Evolutionary conservation across 1,284 basidiomycete species (phyloP).

Genomic region (Malassezia globosa): DNA sequence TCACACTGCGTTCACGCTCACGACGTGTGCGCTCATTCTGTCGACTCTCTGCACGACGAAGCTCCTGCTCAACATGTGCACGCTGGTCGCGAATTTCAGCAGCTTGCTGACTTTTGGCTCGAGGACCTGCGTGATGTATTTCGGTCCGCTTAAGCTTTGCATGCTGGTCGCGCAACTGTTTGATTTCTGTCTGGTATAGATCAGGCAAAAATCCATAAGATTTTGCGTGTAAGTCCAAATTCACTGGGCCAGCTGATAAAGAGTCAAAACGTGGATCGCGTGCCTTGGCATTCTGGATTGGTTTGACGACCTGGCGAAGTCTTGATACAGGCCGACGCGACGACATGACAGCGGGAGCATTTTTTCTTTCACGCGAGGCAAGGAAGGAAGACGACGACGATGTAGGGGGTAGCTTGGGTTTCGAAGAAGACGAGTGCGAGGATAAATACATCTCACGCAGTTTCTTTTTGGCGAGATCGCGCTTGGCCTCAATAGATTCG

Average conservation of each 20-base stretch:
- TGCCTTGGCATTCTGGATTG: slow-evolving; percentile 52
- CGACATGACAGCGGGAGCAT: slow-evolving; percentile 77
- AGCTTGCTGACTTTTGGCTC: slow-evolving; percentile 53
- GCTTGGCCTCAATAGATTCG: slow-evolving; percentile 20
- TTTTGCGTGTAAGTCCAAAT: slow-evolving; percentile 58
- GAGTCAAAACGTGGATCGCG: slow-evolving; percentile 78
- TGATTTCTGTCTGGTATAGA: slow-evolving; percentile 60
- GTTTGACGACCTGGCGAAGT: slow-evolving; percentile 63
- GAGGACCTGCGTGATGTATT: slow-evolving; percentile 58
- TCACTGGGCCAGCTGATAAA: slow-evolving; percentile 60
- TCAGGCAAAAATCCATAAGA: slow-evolving; percentile 70
- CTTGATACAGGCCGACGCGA: slow-evolving; percentile 78
- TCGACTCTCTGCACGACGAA: slow-evolving; percentile 64
- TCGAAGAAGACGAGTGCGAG: slow-evolving; percentile 12
- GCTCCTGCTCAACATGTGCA: slow-evolving; percentile 61
- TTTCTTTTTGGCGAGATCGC: slow-evolving; percentile 17
- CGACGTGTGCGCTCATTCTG: slow-evolving; percentile 59
- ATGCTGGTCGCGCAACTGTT: slow-evolving; percentile 58
- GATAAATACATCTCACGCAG: slow-evolving; percentile 10
- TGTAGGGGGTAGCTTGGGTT: slow-evolving; percentile 4
- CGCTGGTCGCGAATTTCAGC: slow-evolving; percentile 56
- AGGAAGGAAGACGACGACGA: neutral
- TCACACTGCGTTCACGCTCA: slow-evolving; percentile 50
- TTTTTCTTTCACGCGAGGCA: slow-evolving; percentile 61
- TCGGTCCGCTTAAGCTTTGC: slow-evolving; percentile 61